phyloP scores from a whole-genome alignment of 371 early-diverging fungal genomes.

The Zychaea mexicana region DNA sequence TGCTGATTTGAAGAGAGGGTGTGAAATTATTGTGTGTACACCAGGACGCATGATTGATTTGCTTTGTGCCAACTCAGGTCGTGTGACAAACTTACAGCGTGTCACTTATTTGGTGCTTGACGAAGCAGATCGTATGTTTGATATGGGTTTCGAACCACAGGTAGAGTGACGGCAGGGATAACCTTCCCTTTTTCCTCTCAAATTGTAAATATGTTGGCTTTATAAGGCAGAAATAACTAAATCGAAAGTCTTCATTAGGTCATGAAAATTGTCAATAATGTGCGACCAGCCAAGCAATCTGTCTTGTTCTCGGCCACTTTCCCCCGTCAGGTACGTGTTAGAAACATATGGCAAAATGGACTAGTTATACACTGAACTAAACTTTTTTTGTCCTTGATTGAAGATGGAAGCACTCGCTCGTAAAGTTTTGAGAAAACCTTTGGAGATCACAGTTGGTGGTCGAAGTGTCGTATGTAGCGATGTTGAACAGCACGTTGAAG shows the following conservation, averaged over 20 bases:
- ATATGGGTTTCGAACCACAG: constrained; percentile 99
- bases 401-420: constrained; percentile 96
- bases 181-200: too few relatives aligned
- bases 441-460: constrained; percentile 96
- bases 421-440: constrained; percentile 85
- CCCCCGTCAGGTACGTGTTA: constrained; percentile 88
- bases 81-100: constrained; percentile 92
- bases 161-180: too few relatives aligned
- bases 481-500: constrained; percentile 90
- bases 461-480: constrained; percentile 88
- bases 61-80: constrained; percentile 93
- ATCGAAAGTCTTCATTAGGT: constrained; percentile 43
- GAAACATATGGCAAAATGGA: too few relatives aligned
- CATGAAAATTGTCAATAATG: constrained; percentile 94
- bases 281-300: constrained; percentile 93
- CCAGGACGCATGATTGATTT: constrained; percentile 99
- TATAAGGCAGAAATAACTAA: too few relatives aligned
- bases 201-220: too few relatives aligned
- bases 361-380: too few relatives aligned
- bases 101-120: constrained; percentile 98
- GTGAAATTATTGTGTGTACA: constrained; percentile 98
- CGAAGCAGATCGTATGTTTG: constrained; percentile 98
- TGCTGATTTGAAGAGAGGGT: constrained; percentile 96
- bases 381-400: not conserved
- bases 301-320: constrained; percentile 97